Percentiles rank a stretch among this genome's conserved stretches.
Evolutionary conservation across 805 yeast species (phyloP).

Genomic region (Kazachstania bromeliacearum): DNA sequence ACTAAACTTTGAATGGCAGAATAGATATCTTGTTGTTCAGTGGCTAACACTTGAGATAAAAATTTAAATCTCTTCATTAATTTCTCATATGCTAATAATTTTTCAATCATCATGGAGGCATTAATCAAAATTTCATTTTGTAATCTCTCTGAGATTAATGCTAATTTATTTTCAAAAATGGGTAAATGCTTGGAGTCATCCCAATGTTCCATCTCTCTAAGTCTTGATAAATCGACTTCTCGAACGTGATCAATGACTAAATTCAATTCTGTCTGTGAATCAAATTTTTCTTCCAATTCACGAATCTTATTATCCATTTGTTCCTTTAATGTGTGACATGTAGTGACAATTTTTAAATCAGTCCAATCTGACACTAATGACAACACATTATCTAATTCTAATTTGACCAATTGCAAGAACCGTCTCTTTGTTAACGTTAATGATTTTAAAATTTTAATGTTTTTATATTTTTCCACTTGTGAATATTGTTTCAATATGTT

Average conservation of each 20-base stretch:
- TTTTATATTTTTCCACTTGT: conserved; percentile 36
- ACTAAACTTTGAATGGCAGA: conserved; percentile 23
- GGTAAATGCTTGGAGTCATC: conserved; percentile 32
- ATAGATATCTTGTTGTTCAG: conserved; percentile 13
- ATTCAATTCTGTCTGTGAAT: conserved; percentile 43
- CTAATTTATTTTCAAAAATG: conserved; percentile 34
- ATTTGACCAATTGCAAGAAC: conserved; percentile 34
- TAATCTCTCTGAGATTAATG: conserved; percentile 37
- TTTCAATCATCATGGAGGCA: conserved; percentile 49
- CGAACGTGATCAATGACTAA: conserved; percentile 36
- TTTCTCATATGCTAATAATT: conserved; percentile 27
- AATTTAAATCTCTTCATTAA: conserved; percentile 20
- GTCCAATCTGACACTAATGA: conserved; percentile 15
- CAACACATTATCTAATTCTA: conserved; percentile 30
- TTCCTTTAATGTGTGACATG: conserved; percentile 18
- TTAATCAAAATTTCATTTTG: conserved; percentile 47
- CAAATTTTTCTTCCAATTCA: conserved; percentile 43
- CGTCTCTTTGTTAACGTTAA: conserved; percentile 32
- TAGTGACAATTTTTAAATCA: conserved; percentile 15
- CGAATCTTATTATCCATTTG: conserved; percentile 38
- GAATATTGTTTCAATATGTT: conserved; percentile 33
- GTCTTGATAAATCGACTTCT: conserved; percentile 35
- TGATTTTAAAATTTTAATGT: conserved; percentile 34
- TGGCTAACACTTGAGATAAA: conserved; percentile 15
- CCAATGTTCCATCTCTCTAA: conserved; percentile 53